Percentiles rank a stretch among this genome's conserved stretches.
Evolutionary conservation across 2,329 filamentous ascomycete species (phyloP).

Genomic region (Thermoascus crustaceus): DNA sequence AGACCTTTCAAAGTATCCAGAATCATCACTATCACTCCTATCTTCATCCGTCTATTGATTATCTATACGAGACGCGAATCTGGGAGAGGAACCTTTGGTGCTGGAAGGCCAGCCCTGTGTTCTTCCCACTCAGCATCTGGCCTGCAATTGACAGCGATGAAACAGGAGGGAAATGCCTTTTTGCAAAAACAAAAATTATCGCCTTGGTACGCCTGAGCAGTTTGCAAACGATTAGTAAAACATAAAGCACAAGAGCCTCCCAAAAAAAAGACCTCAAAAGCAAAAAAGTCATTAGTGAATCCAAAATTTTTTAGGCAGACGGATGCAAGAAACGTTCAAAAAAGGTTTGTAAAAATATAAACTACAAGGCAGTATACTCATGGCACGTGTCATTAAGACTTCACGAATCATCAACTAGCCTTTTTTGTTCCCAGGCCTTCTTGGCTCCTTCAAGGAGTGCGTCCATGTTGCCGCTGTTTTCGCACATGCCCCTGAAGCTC

Average conservation of each 20-base stretch:
- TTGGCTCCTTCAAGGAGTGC: conserved; percentile 48
- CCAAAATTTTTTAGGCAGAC: not conserved
- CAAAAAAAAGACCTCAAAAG: not conserved
- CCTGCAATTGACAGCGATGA: too few species aligned
- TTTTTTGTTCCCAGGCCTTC: conserved; percentile 41
- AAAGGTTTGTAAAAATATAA: not conserved
- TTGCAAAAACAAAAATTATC: too few species aligned
- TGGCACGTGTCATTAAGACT: not conserved
- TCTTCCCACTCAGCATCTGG: too few species aligned
- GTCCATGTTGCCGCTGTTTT: conserved; percentile 58
- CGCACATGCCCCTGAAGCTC: conserved; percentile 59
- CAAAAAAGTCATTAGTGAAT: not conserved
- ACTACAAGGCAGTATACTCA: not conserved
- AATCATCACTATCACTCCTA: too few species aligned
- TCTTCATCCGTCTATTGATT: too few species aligned
- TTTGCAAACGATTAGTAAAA: not conserved
- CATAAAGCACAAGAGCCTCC: conserved; percentile 1
- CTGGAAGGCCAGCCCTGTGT: too few species aligned
- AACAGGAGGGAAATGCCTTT: too few species aligned
- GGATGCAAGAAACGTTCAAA: not conserved
- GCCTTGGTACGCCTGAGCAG: too few species aligned
- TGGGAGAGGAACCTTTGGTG: too few species aligned
- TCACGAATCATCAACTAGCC: conserved; percentile 33
- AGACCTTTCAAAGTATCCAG: too few species aligned
- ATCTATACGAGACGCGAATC: too few species aligned